Base-by-base conservation (phyloP, 2,329 filamentous ascomycete genomes). In the Exophiala mesophila region DNA sequence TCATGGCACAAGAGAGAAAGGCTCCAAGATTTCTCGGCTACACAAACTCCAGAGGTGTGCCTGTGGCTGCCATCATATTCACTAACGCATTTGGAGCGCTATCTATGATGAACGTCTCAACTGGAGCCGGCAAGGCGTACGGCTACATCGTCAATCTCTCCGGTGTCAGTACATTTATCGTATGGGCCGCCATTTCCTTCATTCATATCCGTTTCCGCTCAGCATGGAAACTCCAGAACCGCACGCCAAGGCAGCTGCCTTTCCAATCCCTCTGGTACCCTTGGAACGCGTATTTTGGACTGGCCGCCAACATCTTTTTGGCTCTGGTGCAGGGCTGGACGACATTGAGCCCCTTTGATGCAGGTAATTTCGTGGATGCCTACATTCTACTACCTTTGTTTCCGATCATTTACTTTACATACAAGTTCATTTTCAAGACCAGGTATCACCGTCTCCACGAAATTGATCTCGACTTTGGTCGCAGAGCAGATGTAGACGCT, bases 1-100 rank as follows among this genome's bases (percentile, higher is more conserved):
- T 80, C 66, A 85, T 89, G 78, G 83, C 83, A 0, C 80, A 85
- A 55, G 78, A 80, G 32, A 71, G 77, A 34, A 86, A 85, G 61
- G 85, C 85, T 0, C 85, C 85, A 0, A 67, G 63, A 15, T 74
- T 89, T 54, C 69, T 89, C 2, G 82, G 81, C 30, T 77, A 75
- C 61, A 86, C 84, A 2, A 78, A 80, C 79, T 32, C 85, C 3
- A 19, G 38, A 6, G 48, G 48, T 15, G 45, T 51, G 12, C 48
- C 48, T 15, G 45, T 51, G 20, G 42, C 35, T 21, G 48, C 48
- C 21, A 49, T 51, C 19, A 41, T 48, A 26, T 43, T 51, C 40
- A 51, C 48, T 5, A 51, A 51, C 35, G 34, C 49, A 16, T 42
- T 51, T 31, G 48, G 48, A n/a, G 44, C 45, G 8, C 36, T 51